Evolutionary conservation across 345 rosid species (phyloP).

Genomic region (Salix viminalis): DNA sequence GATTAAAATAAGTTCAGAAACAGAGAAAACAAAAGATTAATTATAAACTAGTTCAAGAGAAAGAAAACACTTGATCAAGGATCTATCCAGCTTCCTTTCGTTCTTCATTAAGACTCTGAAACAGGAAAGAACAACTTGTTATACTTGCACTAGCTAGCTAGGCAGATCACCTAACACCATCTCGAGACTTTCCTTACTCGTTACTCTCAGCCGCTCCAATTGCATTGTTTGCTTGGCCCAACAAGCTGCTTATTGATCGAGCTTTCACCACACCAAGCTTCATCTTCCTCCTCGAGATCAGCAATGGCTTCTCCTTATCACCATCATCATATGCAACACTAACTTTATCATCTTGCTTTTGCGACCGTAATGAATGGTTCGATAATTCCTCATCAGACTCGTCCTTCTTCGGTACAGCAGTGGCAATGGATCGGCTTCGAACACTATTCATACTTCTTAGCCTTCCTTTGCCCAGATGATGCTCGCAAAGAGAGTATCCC

Average conservation of each 20-base stretch:
- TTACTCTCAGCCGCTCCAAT: constrained; percentile 11
- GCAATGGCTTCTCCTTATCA: constrained; percentile 23
- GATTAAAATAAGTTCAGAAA: neutral
- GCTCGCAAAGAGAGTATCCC: constrained; percentile 93
- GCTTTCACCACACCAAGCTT: constrained; percentile 93
- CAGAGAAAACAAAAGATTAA: neutral
- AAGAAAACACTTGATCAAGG: neutral
- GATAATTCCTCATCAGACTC: neutral
- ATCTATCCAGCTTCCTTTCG: neutral
- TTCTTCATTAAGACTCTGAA: neutral
- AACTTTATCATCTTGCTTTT: neutral
- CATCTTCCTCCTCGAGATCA: constrained; percentile 46
- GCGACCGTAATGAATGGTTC: neutral
- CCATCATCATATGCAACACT: neutral
- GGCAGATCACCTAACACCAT: neutral
- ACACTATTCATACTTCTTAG: constrained; percentile 64
- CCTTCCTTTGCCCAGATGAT: constrained; percentile 94
- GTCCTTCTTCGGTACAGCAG: constrained; percentile 5
- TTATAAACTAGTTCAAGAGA: neutral
- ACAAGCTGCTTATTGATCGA: constrained; percentile 86
- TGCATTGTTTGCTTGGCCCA: constrained; percentile 44
- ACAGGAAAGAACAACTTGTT: neutral
- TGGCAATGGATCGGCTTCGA: constrained; percentile 28
- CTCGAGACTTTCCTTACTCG: neutral
- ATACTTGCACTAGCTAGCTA: neutral